These are phyloP conservation scores for Russula lepida DNA, from an alignment of 768 basidiomycete genomes.

Conservation along the genomic window DNA sequence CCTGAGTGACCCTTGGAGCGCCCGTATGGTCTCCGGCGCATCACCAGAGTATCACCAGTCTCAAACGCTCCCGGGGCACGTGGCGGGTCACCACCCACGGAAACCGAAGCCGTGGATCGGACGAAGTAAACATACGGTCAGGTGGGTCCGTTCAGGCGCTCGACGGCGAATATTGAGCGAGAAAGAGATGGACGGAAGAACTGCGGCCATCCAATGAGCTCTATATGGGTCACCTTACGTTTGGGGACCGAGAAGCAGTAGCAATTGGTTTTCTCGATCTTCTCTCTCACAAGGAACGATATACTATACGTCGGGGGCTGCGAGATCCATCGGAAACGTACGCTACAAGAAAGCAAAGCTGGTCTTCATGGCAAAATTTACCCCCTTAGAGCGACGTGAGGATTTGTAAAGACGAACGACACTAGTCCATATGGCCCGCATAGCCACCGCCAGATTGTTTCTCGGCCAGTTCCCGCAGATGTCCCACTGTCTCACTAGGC, in stretches of 20 bases:
- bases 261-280: neutral
- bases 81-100: neutral
- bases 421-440: neutral
- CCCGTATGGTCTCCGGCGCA: neutral
- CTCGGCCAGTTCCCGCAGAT: neutral
- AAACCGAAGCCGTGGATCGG: neutral
- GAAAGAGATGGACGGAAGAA: neutral
- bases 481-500: neutral
- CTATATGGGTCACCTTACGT: neutral
- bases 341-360: neutral
- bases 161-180: neutral
- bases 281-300: neutral
- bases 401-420: neutral
- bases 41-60: neutral
- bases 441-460: neutral
- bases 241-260: neutral
- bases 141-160: neutral
- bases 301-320: neutral
- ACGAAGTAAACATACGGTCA: neutral
- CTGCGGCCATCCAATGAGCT: neutral
- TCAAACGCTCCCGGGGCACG: neutral
- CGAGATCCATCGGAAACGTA: neutral
- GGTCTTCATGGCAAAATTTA: slow-evolving; percentile 10
- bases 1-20: neutral
- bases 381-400: neutral